Conservation (phyloP, 352 stramenopile species). For the Aphanomyces invadans region DNA sequence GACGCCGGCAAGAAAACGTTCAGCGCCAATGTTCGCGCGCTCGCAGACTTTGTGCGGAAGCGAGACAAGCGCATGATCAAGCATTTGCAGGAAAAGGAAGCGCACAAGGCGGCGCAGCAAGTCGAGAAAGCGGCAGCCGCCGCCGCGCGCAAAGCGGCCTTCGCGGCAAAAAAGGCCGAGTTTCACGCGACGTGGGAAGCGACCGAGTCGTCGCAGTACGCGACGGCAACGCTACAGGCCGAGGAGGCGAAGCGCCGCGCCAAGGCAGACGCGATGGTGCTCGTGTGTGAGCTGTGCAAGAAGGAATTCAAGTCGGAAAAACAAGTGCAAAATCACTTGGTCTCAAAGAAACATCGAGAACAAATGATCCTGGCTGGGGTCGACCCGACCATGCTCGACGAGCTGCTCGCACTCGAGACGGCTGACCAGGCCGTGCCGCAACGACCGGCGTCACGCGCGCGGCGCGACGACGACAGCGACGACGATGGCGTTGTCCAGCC, state of each 20-base stretch:
- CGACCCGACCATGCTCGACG: conserved; percentile 5
- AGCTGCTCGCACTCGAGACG: conserved; percentile 10
- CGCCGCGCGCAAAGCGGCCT: conserved; percentile 44
- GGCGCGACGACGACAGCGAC: background rate
- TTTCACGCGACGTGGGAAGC: conserved; percentile 15
- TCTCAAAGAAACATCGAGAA: conserved; percentile 75
- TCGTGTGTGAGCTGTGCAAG: conserved; percentile 70
- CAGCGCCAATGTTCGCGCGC: conserved; percentile 63
- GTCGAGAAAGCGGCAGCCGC: conserved; percentile 27
- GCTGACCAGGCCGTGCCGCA: too few relatives aligned
- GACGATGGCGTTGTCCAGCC: conserved; percentile 21
- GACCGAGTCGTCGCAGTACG: conserved; percentile 30
- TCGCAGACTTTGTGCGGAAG: conserved; percentile 77
- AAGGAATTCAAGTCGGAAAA: conserved; percentile 82
- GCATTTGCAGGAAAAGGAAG: conserved; percentile 45
- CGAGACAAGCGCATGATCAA: conserved; percentile 62
- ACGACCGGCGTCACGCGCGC: background rate
- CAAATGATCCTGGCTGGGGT: conserved; percentile 33
- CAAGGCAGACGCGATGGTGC: conserved; percentile 60
- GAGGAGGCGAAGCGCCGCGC: conserved; percentile 55
- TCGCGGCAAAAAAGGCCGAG: conserved; percentile 30
- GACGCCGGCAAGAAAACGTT: conserved; percentile 70
- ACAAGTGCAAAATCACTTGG: conserved; percentile 71
- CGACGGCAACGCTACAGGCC: conserved; percentile 49
- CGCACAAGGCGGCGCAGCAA: conserved; percentile 41